A percentile compares a stretch with the other conserved stretches of the same genome.
These are phyloP conservation scores for Cyathus striatus DNA, from an alignment of 768 basidiomycete genomes.

Conservation along the genomic window DNA sequence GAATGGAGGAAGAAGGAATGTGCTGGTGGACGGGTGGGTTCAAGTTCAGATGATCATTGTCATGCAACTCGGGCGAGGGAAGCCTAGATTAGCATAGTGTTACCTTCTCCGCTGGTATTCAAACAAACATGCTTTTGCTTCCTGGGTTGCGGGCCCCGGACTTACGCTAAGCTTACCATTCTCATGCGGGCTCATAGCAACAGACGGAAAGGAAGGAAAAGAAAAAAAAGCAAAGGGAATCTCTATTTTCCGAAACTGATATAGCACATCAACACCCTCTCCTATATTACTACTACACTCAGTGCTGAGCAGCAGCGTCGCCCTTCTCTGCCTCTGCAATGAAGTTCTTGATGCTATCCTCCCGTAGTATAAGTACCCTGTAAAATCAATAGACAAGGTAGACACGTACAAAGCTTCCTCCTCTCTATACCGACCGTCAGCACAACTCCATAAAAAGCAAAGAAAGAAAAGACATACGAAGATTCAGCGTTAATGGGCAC, in stretches of 20 bases:
- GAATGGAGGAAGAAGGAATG: neutral
- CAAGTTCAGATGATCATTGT: neutral
- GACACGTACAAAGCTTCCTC: constrained; percentile 78
- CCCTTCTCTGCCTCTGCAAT: constrained; percentile 82
- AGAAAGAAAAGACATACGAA: constrained; percentile 41
- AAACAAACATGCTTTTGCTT: too few relatives aligned
- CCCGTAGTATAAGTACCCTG: constrained; percentile 16
- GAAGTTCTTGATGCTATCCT: constrained; percentile 71
- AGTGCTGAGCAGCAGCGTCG: constrained; percentile 30
- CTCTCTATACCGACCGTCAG: constrained; percentile 43
- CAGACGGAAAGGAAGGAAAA: neutral
- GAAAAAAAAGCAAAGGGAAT: neutral
- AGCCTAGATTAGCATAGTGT: neutral
- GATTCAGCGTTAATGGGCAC: constrained; percentile 65
- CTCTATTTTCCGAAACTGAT: constrained; percentile 1
- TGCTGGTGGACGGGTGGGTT: neutral
- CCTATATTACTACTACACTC: constrained; percentile 5
- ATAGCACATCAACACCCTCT: neutral
- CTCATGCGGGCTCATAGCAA: neutral
- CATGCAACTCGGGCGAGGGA: neutral
- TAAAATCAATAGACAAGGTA: constrained; percentile 5
- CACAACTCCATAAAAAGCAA: constrained; percentile 3
- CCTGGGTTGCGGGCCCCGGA: neutral
- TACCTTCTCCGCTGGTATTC: too few relatives aligned
- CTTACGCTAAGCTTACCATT: neutral